Evolutionary conservation across 805 yeast genomes (phyloP).

Genomic region (Teunomyces aglyptinius): DNA sequence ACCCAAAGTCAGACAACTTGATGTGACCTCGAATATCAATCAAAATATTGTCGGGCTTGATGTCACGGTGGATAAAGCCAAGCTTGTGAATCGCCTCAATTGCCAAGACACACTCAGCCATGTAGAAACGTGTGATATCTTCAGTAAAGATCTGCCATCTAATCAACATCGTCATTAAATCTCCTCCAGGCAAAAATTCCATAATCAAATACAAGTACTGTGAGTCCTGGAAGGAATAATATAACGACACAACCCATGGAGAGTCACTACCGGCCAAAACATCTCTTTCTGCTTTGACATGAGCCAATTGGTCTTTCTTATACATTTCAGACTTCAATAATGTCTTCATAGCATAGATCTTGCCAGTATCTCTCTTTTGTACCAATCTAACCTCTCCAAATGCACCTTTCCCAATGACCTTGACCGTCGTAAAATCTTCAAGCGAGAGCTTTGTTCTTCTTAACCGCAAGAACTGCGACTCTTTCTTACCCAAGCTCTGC

Average conservation of each 20-base stretch:
- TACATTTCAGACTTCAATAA: constrained; percentile 88
- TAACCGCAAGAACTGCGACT: constrained; percentile 79
- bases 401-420: constrained; percentile 94
- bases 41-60: constrained; percentile 93
- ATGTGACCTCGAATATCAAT: constrained; percentile 77
- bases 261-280: constrained; percentile 88
- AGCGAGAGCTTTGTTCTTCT: constrained; percentile 79
- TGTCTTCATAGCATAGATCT: constrained; percentile 93
- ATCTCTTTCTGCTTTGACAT: constrained; percentile 94
- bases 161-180: constrained; percentile 91
- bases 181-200: constrained; percentile 68
- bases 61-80: constrained; percentile 95
- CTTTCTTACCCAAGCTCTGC: constrained; percentile 80
- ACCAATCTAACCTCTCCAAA: constrained; percentile 96
- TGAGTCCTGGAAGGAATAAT: constrained; percentile 78
- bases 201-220: constrained; percentile 50
- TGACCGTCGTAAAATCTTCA: constrained; percentile 85
- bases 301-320: constrained; percentile 90
- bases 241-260: constrained; percentile 84
- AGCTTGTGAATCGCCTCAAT: constrained; percentile 91
- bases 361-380: constrained; percentile 88
- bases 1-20: constrained; percentile 71
- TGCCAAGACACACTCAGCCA: constrained; percentile 95
- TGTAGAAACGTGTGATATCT: constrained; percentile 87
- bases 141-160: constrained; percentile 93